Evolutionary conservation across 441 rosid species (phyloP).

Genomic region (Euphorbia schlechtendalii): DNA sequence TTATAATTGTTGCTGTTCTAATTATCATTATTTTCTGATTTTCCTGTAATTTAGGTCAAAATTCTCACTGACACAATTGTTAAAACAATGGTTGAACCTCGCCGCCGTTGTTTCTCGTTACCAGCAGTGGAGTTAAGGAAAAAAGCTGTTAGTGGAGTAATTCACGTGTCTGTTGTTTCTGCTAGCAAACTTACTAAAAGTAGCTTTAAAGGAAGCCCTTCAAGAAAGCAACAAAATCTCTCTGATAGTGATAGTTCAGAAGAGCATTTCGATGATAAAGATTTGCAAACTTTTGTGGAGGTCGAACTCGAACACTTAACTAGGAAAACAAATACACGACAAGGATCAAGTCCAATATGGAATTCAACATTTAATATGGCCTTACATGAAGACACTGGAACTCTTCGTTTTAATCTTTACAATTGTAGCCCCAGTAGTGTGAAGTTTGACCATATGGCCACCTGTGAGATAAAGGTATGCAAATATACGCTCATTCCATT

Average conservation of each 20-base stretch:
- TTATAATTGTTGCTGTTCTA: too few species aligned
- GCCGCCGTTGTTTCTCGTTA: slow-evolving; percentile 65
- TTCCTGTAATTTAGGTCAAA: slow-evolving; percentile 47
- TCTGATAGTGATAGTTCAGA: slow-evolving; percentile 29
- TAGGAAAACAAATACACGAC: slow-evolving; percentile 55
- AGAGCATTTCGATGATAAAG: slow-evolving; percentile 38
- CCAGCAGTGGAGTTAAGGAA: slow-evolving; percentile 75
- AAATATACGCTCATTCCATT: slow-evolving; percentile 2
- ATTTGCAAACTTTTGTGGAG: slow-evolving; percentile 75
- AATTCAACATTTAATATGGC: slow-evolving; percentile 86
- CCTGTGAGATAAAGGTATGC: slow-evolving; percentile 85
- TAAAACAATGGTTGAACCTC: slow-evolving; percentile 95
- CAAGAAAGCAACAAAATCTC: slow-evolving; percentile 37
- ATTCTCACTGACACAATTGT: slow-evolving; percentile 69
- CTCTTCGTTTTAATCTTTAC: slow-evolving; percentile 61
- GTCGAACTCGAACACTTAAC: slow-evolving; percentile 79
- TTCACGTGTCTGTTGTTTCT: slow-evolving; percentile 71
- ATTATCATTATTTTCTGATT: too few species aligned
- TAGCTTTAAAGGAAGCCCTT: slow-evolving; percentile 57
- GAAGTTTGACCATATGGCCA: slow-evolving; percentile 62
- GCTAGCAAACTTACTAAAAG: slow-evolving; percentile 57
- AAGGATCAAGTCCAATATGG: slow-evolving; percentile 70
- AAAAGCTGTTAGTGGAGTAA: slow-evolving; percentile 72
- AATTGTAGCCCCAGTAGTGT: slow-evolving; percentile 53
- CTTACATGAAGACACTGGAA: slow-evolving; percentile 72